Base-by-base conservation (phyloP, 2,329 filamentous ascomycete genomes). In the Corinectria fuckeliana region DNA sequence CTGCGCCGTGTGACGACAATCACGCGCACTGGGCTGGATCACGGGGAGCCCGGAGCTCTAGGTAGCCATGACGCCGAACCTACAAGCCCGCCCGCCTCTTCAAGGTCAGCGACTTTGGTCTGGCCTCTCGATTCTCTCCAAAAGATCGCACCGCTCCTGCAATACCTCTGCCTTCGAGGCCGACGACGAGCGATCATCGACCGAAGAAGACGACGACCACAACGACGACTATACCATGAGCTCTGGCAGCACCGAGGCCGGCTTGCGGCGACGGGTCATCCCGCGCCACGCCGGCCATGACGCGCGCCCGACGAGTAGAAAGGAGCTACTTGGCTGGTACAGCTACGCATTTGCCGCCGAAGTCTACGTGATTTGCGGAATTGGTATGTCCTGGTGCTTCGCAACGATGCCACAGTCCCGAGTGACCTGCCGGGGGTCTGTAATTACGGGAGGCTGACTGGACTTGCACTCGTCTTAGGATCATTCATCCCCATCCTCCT, bases 401-500 rank as follows among this genome's bases (percentile, higher is more conserved):
- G 20, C 28, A 41, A n/a, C n/a, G n/a, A 18, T 44, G 14, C n/a
- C 16, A 20, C 34, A 48, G 21, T 5, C 14, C 21, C 7, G 32
- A 30, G 38, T 45, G 48, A 26, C 32, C 39, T 32, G 23, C 47
- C 25, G 9, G 36, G n/a, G 32, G 25, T 20, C 45, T 32, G 20
- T 14, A 9, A 44, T 13, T 36, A 20, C 20, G 41, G 49, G n/a
- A 30, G 51, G 45, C 60, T 62, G 49, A 61, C 51, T 21, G 20
- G 30, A 50, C 39, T 28, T 20, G 13, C 20, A 50, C 34, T 32
- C 39, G 39, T 42, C 25, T 58, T 69, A 94, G 92, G 90, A 47
- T 96, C 92, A 36, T 99, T 99, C 77, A 93, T 99, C 62, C 95
- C 95, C 21, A 96, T 99, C 61, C 91, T 95, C 4, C 85, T 99